Evolutionary conservation across 148 eudicot genomes (phyloP).

Genomic region (Amaranthus palmeri): DNA sequence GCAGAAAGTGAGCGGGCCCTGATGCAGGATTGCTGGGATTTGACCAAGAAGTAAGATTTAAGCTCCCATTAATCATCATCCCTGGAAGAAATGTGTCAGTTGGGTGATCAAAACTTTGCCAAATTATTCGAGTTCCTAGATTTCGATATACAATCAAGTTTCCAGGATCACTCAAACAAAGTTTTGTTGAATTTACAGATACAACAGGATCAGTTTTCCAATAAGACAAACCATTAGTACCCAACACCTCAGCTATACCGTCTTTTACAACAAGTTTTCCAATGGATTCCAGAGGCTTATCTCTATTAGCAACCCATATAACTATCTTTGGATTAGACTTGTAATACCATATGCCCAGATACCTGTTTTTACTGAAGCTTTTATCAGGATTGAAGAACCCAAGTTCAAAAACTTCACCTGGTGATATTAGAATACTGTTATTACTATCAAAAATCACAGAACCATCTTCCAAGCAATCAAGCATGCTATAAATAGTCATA

Average conservation of each 20-base stretch:
- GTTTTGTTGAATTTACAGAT: conserved; percentile 3
- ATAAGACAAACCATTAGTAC: background rate
- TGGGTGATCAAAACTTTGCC: conserved; percentile 38
- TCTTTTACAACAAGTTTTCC: conserved; percentile 19
- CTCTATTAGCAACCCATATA: conserved; percentile 51
- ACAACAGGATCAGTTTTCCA: conserved; percentile 9
- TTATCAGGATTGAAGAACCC: conserved; percentile 33
- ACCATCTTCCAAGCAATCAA: conserved; percentile 3
- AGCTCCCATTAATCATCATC: conserved; percentile 15
- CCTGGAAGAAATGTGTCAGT: conserved; percentile 38
- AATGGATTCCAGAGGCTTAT: conserved; percentile 10
- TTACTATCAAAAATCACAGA: conserved; percentile 7
- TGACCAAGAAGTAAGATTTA: conserved; percentile 30
- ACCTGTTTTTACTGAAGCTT: conserved; percentile 11
- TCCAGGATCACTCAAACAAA: conserved; percentile 26
- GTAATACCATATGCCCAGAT: conserved; percentile 45
- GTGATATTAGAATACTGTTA: conserved; percentile 21
- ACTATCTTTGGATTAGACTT: conserved; percentile 11
- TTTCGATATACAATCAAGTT: conserved; percentile 22
- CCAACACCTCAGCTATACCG: conserved; percentile 22
- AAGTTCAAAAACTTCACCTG: conserved; percentile 30
- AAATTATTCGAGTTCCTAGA: background rate
- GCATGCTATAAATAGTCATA: background rate
- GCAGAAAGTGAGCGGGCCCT: conserved; percentile 20
- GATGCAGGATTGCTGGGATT: conserved; percentile 16